Conservation (phyloP, 352 stramenopile species). For the Pythium rishiriense region DNA sequence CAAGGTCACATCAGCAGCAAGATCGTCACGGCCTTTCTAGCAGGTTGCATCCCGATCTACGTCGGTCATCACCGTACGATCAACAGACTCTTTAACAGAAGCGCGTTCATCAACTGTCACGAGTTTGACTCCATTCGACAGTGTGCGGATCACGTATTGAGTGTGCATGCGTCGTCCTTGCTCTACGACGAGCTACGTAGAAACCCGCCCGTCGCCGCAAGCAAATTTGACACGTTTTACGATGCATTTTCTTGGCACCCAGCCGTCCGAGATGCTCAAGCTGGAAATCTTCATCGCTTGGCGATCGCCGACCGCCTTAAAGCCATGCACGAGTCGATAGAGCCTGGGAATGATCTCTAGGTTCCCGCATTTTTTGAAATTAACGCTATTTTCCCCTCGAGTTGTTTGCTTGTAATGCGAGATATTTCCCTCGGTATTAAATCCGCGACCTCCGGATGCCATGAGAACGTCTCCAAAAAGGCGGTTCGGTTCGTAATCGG, state of each 20-base stretch:
- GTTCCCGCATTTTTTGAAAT: too few species aligned
- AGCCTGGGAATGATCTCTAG: not conserved
- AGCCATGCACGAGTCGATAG: not conserved
- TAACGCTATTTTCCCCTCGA: not conserved
- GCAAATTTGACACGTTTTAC: slow-evolving; percentile 30
- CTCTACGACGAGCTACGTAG: slow-evolving; percentile 33
- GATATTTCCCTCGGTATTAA: not conserved
- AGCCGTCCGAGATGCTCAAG: not conserved
- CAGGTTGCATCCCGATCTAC: slow-evolving; percentile 56
- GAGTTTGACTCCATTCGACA: slow-evolving; percentile 31
- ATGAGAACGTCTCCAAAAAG: slow-evolving; percentile 43
- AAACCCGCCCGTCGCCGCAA: slow-evolving; percentile 25
- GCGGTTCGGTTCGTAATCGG: slow-evolving; percentile 34
- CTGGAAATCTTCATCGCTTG: not conserved
- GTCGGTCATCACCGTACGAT: slow-evolving; percentile 39
- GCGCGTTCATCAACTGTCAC: slow-evolving; percentile 52
- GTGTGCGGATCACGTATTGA: slow-evolving; percentile 37
- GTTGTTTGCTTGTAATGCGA: not conserved
- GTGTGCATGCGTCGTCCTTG: slow-evolving; percentile 6
- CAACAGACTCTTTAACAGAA: slow-evolving; percentile 38
- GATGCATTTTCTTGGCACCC: slow-evolving; percentile 47
- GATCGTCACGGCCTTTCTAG: slow-evolving; percentile 53
- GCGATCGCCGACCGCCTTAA: not conserved
- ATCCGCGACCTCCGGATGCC: slow-evolving; percentile 38
- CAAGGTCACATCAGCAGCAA: slow-evolving; percentile 58